phyloP scores from a whole-genome alignment of 495 filamentous ascomycete species.

The Talaromyces proteolyticus region DNA sequence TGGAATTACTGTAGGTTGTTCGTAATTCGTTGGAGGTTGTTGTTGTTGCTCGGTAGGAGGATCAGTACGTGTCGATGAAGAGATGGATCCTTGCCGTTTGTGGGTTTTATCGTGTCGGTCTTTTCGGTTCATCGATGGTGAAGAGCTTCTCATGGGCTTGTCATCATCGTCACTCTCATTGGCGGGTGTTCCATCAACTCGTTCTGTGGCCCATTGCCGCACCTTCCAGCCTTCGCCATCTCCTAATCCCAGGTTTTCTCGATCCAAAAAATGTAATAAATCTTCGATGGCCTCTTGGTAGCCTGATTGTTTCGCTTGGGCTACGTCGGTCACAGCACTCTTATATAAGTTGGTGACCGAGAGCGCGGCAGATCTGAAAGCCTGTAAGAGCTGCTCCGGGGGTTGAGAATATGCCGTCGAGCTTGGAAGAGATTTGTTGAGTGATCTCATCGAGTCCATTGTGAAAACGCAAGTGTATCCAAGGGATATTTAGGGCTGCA shows the following conservation, averaged over 20 bases:
- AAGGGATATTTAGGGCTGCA: not conserved
- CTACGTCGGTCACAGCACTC: constrained; percentile 68
- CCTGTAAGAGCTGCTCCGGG: constrained; percentile 74
- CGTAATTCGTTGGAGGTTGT: constrained; percentile 13
- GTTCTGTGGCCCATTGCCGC: constrained; percentile 78
- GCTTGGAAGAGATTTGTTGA: constrained; percentile 62
- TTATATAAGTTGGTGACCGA: constrained; percentile 97
- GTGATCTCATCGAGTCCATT: constrained; percentile 71
- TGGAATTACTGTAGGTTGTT: constrained; percentile 15
- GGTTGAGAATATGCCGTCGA: constrained; percentile 51
- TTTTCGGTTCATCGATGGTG: constrained; percentile 55
- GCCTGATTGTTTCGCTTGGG: constrained; percentile 68
- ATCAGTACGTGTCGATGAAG: constrained; percentile 38
- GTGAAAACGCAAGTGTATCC: constrained; percentile 4
- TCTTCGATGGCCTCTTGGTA: constrained; percentile 96
- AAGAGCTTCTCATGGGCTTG: constrained; percentile 50
- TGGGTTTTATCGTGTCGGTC: constrained; percentile 30
- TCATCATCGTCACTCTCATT: constrained; percentile 75
- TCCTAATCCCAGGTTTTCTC: constrained; percentile 64
- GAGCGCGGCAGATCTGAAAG: constrained; percentile 87
- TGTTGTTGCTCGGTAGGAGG: constrained; percentile 27
- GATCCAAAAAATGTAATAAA: constrained; percentile 75
- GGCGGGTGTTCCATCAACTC: constrained; percentile 55
- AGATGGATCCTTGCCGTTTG: constrained; percentile 27
- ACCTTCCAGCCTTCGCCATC: constrained; percentile 80